Evolutionary conservation across 805 yeast species (phyloP).

Genomic region (Teunomyces kruisii): DNA sequence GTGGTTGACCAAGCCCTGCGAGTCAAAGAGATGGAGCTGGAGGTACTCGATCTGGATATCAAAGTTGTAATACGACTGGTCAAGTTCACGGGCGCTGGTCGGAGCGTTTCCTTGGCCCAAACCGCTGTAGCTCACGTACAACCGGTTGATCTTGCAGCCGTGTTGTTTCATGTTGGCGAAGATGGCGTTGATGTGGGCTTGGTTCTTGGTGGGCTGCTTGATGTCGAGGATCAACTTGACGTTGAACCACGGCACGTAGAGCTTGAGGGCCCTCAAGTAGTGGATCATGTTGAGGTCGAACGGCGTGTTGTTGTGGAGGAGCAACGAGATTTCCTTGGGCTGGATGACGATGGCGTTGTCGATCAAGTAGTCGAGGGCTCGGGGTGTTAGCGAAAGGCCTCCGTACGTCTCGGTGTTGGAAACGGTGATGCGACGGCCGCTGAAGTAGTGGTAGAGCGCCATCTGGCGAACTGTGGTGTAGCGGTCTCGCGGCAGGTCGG

Average conservation of each 20-base stretch:
- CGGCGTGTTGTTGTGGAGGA: slow-evolving; percentile 13
- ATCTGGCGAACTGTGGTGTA: background rate
- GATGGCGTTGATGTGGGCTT: slow-evolving; percentile 1
- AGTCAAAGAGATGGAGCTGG: slow-evolving; percentile 16
- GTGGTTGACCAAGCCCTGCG: slow-evolving; percentile 10
- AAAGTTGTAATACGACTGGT: background rate
- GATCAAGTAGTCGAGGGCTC: slow-evolving; percentile 18
- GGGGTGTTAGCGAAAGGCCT: slow-evolving; percentile 5
- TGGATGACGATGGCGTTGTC: slow-evolving; percentile 16
- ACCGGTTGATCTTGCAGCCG: background rate
- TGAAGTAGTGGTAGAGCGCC: slow-evolving; percentile 3
- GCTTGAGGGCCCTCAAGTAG: slow-evolving; percentile 11
- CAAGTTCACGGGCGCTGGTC: background rate
- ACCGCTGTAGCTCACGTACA: background rate
- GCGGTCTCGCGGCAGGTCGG: background rate
- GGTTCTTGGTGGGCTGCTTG: slow-evolving; percentile 9
- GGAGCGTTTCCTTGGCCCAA: background rate
- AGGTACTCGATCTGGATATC: slow-evolving; percentile 3
- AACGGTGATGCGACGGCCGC: background rate
- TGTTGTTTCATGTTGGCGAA: slow-evolving; percentile 3
- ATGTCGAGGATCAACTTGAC: slow-evolving; percentile 15
- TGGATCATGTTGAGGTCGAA: slow-evolving; percentile 5
- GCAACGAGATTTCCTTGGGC: slow-evolving; percentile 18
- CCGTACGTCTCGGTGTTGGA: background rate
- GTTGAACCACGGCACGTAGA: slow-evolving; percentile 13